Conservation (phyloP, 164 flowering plant genomes). For the Vitis riparia region DNA sequence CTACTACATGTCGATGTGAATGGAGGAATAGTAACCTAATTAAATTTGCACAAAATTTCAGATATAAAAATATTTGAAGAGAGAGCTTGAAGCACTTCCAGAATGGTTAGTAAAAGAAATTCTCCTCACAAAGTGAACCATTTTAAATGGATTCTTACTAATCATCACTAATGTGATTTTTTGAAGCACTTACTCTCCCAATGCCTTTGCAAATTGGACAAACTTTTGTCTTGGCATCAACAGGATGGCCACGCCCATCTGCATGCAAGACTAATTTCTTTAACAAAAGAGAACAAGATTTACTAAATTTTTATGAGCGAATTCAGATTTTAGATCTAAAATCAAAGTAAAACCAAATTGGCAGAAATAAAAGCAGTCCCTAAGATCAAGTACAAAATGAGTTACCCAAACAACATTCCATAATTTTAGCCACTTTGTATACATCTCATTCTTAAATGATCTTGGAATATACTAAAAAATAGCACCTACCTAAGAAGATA, state of each 20-base stretch:
- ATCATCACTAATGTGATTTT: constrained; percentile 10
- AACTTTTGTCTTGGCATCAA: constrained; percentile 48
- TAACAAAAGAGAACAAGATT: background rate
- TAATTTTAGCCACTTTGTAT: too few relatives aligned
- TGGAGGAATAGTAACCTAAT: constrained; percentile 86
- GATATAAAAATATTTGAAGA: background rate
- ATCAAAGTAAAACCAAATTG: too few relatives aligned
- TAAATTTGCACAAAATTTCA: constrained; percentile 4
- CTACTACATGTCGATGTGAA: constrained; percentile 77
- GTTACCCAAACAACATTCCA: too few relatives aligned
- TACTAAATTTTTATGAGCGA: background rate
- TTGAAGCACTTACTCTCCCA: constrained; percentile 62
- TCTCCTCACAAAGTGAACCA: constrained; percentile 10
- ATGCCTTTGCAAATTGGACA: constrained; percentile 74
- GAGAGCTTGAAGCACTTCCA: background rate
- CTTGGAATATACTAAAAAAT: too few relatives aligned
- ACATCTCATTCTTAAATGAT: too few relatives aligned
- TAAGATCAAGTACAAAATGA: too few relatives aligned
- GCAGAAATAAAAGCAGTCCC: too few relatives aligned
- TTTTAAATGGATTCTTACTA: constrained; percentile 8
- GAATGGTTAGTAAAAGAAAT: background rate
- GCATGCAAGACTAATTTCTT: constrained; percentile 19
- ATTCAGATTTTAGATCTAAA: too few relatives aligned
- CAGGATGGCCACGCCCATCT: constrained; percentile 84
- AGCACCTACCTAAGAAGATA: too few relatives aligned